A percentile compares a stretch with the other conserved stretches of the same genome.
phyloP scores from a whole-genome alignment of 2,329 filamentous ascomycete species.

The Aureobasidium sp. region DNA sequence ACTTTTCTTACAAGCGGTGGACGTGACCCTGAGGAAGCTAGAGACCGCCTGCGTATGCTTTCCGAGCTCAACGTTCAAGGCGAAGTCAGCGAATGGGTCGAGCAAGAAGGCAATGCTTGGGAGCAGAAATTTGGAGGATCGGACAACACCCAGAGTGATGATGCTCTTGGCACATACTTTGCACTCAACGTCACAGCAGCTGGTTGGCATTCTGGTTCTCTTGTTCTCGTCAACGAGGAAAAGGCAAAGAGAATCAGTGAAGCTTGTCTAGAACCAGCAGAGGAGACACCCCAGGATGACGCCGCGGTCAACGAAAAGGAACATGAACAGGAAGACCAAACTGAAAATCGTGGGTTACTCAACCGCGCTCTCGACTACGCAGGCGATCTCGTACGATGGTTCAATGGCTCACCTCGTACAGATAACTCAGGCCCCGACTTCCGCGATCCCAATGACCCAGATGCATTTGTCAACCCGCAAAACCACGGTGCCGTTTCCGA shows the following conservation, averaged over 20 bases:
- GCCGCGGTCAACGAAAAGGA: background rate
- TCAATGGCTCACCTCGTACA: conserved; percentile 12
- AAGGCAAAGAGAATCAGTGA: conserved; percentile 29
- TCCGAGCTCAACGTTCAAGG: conserved; percentile 28
- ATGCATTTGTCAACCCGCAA: conserved; percentile 16
- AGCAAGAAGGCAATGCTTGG: conserved; percentile 43
- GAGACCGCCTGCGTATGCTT: conserved; percentile 28
- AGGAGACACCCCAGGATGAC: background rate
- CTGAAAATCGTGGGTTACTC: conserved; percentile 2
- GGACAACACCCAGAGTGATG: conserved; percentile 31
- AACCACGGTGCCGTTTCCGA: conserved; percentile 23
- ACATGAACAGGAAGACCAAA: background rate
- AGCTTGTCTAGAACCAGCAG: conserved; percentile 26
- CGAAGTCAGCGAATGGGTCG: conserved; percentile 47
- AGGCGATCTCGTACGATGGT: background rate
- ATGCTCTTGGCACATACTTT: conserved; percentile 43
- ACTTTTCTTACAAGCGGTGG: conserved; percentile 33
- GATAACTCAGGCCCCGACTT: background rate
- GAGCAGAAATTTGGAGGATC: conserved; percentile 26
- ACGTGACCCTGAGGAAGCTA: conserved; percentile 31
- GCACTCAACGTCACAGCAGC: conserved; percentile 44
- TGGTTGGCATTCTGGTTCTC: conserved; percentile 46
- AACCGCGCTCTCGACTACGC: background rate
- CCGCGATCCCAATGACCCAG: background rate
- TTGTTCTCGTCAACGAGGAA: conserved; percentile 45